Percentiles rank a stretch among this genome's conserved stretches.
Evolutionary conservation across 129 eudicot species (phyloP).

Genomic region (Saussurea involucrata): DNA sequence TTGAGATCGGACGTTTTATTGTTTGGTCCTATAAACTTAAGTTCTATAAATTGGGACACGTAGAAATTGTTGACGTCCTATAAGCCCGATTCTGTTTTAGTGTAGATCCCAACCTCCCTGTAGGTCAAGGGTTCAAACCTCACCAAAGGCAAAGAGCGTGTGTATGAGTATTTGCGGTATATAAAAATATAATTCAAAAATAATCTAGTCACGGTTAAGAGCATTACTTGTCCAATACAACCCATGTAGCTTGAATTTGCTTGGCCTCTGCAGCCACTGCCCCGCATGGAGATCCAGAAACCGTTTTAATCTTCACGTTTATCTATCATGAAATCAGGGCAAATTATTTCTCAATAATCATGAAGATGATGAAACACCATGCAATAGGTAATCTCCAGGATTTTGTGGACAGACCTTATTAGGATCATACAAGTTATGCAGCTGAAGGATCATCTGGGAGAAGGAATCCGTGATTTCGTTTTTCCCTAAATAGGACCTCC

Average conservation of each 20-base stretch:
- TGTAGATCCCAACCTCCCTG: not conserved
- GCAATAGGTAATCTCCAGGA: not conserved
- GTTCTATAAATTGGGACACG: not conserved
- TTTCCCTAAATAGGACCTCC: slow-evolving; percentile 56
- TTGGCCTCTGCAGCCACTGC: slow-evolving; percentile 89
- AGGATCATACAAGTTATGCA: slow-evolving; percentile 93
- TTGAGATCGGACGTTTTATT: not conserved
- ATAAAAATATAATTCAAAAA: not conserved
- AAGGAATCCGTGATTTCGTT: slow-evolving; percentile 77
- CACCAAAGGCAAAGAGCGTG: not conserved
- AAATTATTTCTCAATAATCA: slow-evolving; percentile 6
- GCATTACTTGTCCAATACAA: slow-evolving; percentile 85
- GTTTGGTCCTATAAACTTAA: not conserved
- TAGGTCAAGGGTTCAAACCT: not conserved
- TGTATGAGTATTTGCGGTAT: not conserved
- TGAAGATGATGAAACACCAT: slow-evolving; percentile 3
- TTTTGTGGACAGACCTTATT: slow-evolving; percentile 49
- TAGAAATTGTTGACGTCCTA: not conserved
- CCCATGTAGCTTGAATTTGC: slow-evolving; percentile 82
- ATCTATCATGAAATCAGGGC: slow-evolving; percentile 37
- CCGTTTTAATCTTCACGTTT: slow-evolving; percentile 88
- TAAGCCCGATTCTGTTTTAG: not conserved
- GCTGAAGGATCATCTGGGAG: slow-evolving; percentile 98
- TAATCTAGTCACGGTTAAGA: not conserved
- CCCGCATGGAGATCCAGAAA: slow-evolving; percentile 74